Evolutionary conservation across 805 yeast species (phyloP).

Genomic region (Debaryomyces maramus): DNA sequence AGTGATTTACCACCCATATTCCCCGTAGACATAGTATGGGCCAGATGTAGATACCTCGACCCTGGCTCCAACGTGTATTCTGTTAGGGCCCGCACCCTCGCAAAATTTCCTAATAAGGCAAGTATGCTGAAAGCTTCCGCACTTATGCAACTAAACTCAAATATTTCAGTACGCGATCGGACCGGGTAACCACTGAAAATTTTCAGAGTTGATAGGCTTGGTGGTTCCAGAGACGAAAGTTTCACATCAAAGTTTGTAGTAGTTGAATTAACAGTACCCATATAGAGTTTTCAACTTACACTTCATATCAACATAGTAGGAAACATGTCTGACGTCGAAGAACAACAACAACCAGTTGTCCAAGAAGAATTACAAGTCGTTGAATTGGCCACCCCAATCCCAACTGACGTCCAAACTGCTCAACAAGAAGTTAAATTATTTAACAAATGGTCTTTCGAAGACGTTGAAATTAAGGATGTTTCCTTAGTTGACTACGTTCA

Average conservation of each 20-base stretch:
- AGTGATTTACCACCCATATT: too few species aligned
- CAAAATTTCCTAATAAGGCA: slow-evolving; percentile 11
- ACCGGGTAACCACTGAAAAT: slow-evolving; percentile 16
- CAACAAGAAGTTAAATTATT: slow-evolving; percentile 94
- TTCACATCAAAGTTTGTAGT: background rate
- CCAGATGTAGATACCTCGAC: too few species aligned
- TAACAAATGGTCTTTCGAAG: slow-evolving; percentile 99
- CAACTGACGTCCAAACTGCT: slow-evolving; percentile 95
- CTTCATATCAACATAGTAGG: background rate
- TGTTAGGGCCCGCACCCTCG: slow-evolving; percentile 11
- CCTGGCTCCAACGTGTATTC: slow-evolving; percentile 16
- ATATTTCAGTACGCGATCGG: slow-evolving; percentile 5
- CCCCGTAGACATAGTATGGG: too few species aligned
- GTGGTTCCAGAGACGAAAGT: background rate
- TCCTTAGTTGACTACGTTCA: slow-evolving; percentile 98
- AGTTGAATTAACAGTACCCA: background rate
- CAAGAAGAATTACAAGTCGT: slow-evolving; percentile 81
- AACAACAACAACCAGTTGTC: slow-evolving; percentile 73
- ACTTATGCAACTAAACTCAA: slow-evolving; percentile 1
- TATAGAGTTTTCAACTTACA: slow-evolving; percentile 1
- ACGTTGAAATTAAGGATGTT: slow-evolving; percentile 95
- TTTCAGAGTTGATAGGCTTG: slow-evolving; percentile 1
- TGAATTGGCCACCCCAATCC: slow-evolving; percentile 92
- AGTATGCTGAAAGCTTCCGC: slow-evolving; percentile 10
- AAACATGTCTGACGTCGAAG: slow-evolving; percentile 86